Evolutionary conservation across 345 rosid genomes (phyloP).

Genomic region (Eucalyptus rudis): DNA sequence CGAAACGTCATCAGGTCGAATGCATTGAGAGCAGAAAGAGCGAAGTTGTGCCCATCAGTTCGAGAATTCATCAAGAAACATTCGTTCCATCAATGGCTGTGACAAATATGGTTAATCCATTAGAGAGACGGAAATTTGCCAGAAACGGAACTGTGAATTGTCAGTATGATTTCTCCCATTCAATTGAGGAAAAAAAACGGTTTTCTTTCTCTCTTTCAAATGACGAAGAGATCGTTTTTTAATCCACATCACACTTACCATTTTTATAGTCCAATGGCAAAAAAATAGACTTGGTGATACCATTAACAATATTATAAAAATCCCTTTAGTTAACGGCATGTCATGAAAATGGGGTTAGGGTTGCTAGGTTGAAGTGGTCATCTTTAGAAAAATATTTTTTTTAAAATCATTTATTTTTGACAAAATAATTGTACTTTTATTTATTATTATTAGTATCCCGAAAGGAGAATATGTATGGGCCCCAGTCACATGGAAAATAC

Average conservation of each 20-base stretch:
- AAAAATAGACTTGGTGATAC: neutral
- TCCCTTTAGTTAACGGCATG: neutral
- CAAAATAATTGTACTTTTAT: neutral
- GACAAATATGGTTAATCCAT: neutral
- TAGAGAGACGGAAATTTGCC: neutral
- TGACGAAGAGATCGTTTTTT: neutral
- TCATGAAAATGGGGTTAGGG: neutral
- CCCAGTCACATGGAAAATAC: neutral
- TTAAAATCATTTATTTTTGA: accelerated
- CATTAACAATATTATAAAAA: neutral
- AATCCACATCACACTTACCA: neutral
- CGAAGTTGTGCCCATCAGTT: neutral
- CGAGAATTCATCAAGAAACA: neutral
- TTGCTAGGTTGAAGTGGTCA: neutral
- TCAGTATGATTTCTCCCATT: neutral
- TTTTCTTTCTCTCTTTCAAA: neutral
- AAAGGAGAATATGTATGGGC: neutral
- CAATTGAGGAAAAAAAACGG: accelerated
- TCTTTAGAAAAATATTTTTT: neutral
- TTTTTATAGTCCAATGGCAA: neutral
- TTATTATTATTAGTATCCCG: neutral
- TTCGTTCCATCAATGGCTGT: neutral
- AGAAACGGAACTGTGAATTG: neutral
- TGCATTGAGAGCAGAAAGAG: neutral
- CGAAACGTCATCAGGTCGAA: neutral